Evolutionary conservation across 2,329 filamentous ascomycete species (phyloP), one percentile per base, ranked within the genome.

Genomic region (Cladosporium sp.): DNA sequence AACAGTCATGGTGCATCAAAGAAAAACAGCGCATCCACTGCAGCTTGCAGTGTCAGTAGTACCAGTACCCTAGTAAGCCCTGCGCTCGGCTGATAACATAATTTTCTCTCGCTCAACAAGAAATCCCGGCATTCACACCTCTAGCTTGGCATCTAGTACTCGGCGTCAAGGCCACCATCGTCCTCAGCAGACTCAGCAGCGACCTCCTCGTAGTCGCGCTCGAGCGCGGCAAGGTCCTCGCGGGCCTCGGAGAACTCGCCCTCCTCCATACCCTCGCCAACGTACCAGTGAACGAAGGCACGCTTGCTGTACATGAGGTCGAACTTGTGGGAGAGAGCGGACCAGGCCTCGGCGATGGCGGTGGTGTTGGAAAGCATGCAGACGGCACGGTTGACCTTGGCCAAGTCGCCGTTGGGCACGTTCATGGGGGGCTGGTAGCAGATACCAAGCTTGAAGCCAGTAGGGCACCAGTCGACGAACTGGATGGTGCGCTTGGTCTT

Each of bases 251-350:
- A 96, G 86, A 99, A 99, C 80, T 99, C 94, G 78, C 94, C 94
- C 79, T 99, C 94, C 84, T 99, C 94, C 94, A 99, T 99, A 86
- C 94, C 94, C 84, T 97, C 94, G 81, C 94, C 94, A 74, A 99
- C 94, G 72, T 97, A 99, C 94, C 94, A 99, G 82, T 99, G 94
- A 65, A 99, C 94, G 80, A 99, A 99, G 62, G 94, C 94, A 82
- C 94, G 94, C 89, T 99, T 99, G 77, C 91, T 95, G 87, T 97
- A 97, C 94, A 99, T 99, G 76, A 99, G 90, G 74, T 99, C 94
- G 82, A 99, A 99, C 83, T 99, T 99, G 85, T 88, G 85, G 62
- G 91, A 95, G 65, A 99, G 86, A 66, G 91, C 91, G 64, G 90
- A 92, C 94, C 94, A 99, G 64, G 94, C 94, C 81, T 97, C 93